Evolutionary conservation across 176 grass and related monocot genomes (phyloP).

Genomic region (Panicum miliaceum): DNA sequence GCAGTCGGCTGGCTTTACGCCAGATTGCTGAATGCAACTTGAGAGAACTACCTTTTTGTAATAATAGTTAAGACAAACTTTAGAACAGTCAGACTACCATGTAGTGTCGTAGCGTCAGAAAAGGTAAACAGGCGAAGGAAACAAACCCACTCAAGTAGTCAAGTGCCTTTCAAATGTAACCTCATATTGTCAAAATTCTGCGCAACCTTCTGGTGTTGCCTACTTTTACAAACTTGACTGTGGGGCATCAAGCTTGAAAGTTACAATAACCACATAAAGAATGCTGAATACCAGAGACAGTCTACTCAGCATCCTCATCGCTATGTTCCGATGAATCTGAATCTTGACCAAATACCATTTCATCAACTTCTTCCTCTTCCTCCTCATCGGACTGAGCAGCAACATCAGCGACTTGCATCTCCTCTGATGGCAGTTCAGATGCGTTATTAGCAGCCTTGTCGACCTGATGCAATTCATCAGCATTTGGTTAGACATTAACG

Average conservation of each 20-base stretch:
- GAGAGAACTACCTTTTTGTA: background rate
- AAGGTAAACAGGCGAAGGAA: background rate
- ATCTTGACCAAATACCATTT: conserved; percentile 87
- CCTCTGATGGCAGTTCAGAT: conserved; percentile 23
- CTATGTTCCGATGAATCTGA: conserved; percentile 54
- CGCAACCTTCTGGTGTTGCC: conserved; percentile 19
- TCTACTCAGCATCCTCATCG: conserved; percentile 52
- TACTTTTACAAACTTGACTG: conserved; percentile 32
- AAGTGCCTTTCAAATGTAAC: conserved; percentile 16
- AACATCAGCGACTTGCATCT: conserved; percentile 15
- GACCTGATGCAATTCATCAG: conserved; percentile 50
- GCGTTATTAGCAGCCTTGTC: conserved; percentile 42
- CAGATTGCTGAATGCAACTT: background rate
- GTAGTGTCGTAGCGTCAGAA: background rate
- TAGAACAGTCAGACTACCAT: background rate
- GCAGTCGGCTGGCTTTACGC: background rate
- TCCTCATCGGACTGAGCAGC: conserved; percentile 49
- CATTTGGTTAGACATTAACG: background rate
- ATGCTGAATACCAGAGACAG: background rate
- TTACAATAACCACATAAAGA: background rate
- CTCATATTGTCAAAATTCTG: conserved; percentile 39
- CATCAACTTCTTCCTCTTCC: conserved; percentile 69
- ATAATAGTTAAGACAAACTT: background rate
- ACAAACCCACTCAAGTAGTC: background rate
- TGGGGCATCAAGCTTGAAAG: background rate